Evolutionary conservation across 1,139 yeast genomes (phyloP), one percentile per base, ranked within the genome.

Genomic region (Magnusiomyces sp.): DNA sequence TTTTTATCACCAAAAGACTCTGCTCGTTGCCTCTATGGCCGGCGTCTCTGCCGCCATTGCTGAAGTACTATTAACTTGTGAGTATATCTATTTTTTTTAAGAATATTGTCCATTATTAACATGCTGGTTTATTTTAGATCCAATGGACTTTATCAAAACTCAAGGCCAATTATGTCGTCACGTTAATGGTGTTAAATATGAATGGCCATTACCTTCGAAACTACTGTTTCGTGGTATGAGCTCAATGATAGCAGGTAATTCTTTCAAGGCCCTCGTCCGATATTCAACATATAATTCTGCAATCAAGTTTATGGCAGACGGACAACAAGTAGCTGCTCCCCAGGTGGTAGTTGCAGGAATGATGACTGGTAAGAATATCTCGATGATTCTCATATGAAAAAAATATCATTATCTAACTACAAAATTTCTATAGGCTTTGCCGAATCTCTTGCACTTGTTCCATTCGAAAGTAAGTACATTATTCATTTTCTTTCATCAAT

Each of bases 381-480:
- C 6, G 5, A 19, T 17, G 16, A 19, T 14, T 50, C n/a, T 19
- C 13, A 27, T 14, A 6, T n/a, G 19, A 6, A 32, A 16, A 32
- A 6, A 10, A 16, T n/a, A 4, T 14, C 13, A 23, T 32, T 5
- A 20, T 23, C 19, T 17, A 50, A 57, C 13, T 14, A n/a, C n/a
- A n/a, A n/a, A n/a, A n/a, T n/a, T n/a, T n/a, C 9, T 29, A 10
- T 39, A 48, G 60, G 54, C 5, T 74, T 82, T 52, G 69, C 81
- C 48, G 98, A 92, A 66, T 81, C 95, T 5, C 59, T 88, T 42
- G 77, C 89, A 72, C 78, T 92, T 32, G 85, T 92, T 27, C 98
- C 98, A 0, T 90, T 92, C 67, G 98, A 92, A 61, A 86, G 67
- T 55, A 54, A 53, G 56, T 50, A 47, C 27, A 19, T 7, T 40